Percentiles rank a stretch among this genome's conserved stretches.
These are phyloP conservation scores for Apophysomyces variabilis DNA, from an alignment of 371 early-diverging fungal species.

Conservation along the genomic window DNA sequence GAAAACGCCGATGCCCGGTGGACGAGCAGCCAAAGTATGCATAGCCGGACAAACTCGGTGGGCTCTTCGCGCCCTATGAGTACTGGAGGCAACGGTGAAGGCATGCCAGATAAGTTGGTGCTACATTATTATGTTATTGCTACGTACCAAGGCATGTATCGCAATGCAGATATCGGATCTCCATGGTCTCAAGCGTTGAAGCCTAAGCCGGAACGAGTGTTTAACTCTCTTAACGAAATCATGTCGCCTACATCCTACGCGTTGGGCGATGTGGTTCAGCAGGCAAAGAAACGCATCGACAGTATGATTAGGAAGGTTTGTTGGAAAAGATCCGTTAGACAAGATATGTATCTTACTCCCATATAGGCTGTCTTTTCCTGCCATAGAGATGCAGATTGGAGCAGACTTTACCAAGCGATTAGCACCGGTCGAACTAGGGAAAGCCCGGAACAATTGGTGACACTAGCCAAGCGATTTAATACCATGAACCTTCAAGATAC, in stretches of 20 bases:
- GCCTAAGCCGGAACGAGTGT: conserved; percentile 23
- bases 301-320: conserved; percentile 36
- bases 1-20: conserved; percentile 16
- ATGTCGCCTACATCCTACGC: conserved; percentile 28
- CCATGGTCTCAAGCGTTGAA: conserved; percentile 29
- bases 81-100: conserved; percentile 4
- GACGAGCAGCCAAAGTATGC: conserved; percentile 16
- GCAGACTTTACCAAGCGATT: conserved; percentile 33
- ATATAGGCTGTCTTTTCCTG: conserved; percentile 32
- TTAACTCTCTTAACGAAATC: conserved; percentile 31
- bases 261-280: conserved; percentile 32
- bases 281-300: conserved; percentile 40
- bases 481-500: conserved; percentile 24
- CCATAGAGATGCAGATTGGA: conserved; percentile 43
- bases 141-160: conserved; percentile 36
- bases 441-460: background rate
- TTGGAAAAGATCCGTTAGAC: background rate
- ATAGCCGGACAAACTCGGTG: conserved; percentile 7
- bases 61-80: conserved; percentile 12
- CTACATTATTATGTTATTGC: conserved; percentile 42
- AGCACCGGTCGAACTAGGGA: conserved; percentile 11
- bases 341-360: background rate
- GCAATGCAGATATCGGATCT: conserved; percentile 15
- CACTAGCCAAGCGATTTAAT: conserved; percentile 17
- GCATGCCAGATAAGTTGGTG: conserved; percentile 15